Conservation (phyloP, 208 protist genomes). For the Crithidia fasciculata region DNA sequence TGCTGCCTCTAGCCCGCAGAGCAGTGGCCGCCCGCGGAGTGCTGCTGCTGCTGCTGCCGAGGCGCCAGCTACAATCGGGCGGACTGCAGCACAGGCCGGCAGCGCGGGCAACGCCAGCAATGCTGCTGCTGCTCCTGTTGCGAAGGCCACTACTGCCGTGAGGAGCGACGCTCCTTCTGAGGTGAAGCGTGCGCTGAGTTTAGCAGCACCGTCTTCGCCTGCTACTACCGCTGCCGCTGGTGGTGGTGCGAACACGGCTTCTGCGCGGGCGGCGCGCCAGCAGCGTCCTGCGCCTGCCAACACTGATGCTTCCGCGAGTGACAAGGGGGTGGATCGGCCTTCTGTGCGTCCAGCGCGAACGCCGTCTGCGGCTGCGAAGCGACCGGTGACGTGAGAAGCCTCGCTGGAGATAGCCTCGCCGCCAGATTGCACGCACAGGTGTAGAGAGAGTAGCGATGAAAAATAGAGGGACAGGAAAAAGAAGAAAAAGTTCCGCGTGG, state of each 20-base stretch:
- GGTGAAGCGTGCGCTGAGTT: not conserved
- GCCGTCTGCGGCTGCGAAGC: not conserved
- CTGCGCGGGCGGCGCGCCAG: not conserved
- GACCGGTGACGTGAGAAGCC: not conserved
- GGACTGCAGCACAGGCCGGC: no score
- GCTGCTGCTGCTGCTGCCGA: no score
- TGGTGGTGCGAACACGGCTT: not conserved
- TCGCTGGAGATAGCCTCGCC: no score
- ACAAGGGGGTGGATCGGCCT: not conserved
- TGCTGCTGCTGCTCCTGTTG: not conserved
- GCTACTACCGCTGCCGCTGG: not conserved
- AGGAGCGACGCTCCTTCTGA: not conserved
- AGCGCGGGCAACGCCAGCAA: no score
- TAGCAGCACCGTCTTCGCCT: not conserved
- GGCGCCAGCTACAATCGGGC: no score
- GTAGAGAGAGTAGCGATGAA: no score
- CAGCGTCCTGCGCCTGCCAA: not conserved
- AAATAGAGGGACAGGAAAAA: no score
- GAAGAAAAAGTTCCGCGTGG: no score
- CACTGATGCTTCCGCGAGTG: not conserved
- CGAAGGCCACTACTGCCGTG: not conserved
- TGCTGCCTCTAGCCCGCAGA: no score
- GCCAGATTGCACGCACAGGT: no score
- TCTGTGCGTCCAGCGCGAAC: slow-evolving; percentile 10
- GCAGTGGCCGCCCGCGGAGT: no score